A percentile compares a stretch with the other conserved stretches of the same genome.
Evolutionary conservation across 176 grass and related monocot species (phyloP).

Genomic region (Carex parvula): DNA sequence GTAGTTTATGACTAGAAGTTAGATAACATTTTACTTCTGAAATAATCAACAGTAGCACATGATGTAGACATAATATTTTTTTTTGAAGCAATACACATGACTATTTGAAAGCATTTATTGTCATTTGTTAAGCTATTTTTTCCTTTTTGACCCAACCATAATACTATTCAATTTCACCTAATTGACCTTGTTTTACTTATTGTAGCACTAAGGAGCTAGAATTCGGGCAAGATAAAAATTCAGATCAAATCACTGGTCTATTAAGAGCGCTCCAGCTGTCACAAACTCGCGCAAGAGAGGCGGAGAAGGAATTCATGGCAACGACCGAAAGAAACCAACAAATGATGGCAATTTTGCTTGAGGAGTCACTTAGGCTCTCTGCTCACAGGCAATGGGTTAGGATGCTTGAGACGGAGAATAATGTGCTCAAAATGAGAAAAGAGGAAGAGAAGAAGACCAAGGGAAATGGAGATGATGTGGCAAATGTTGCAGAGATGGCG

Average conservation of each 20-base stretch:
- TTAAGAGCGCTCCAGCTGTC: slow-evolving; percentile 71
- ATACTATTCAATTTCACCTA: background rate
- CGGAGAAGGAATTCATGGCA: slow-evolving; percentile 47
- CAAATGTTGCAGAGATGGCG: slow-evolving; percentile 20
- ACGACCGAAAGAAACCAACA: slow-evolving; percentile 44
- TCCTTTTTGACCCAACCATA: background rate
- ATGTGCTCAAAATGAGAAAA: slow-evolving; percentile 31
- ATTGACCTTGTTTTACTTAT: background rate
- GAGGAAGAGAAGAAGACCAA: background rate
- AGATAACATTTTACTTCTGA: background rate
- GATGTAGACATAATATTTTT: background rate
- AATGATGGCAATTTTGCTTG: slow-evolving; percentile 52
- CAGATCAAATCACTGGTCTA: slow-evolving; percentile 42
- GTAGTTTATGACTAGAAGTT: background rate
- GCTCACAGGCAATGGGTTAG: slow-evolving; percentile 76
- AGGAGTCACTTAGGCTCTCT: slow-evolving; percentile 63
- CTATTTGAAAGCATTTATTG: background rate
- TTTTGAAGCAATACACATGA: background rate
- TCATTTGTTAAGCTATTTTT: background rate
- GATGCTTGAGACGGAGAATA: slow-evolving; percentile 84
- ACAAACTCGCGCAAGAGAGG: slow-evolving; percentile 93
- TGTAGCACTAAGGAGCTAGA: background rate
- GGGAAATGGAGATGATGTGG: slow-evolving; percentile 4
- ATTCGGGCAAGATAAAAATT: slow-evolving; percentile 11
- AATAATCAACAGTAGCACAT: slow-evolving; percentile 1